Evolutionary conservation across 768 basidiomycete species (phyloP).

Genomic region (Exidia glandulosa): DNA sequence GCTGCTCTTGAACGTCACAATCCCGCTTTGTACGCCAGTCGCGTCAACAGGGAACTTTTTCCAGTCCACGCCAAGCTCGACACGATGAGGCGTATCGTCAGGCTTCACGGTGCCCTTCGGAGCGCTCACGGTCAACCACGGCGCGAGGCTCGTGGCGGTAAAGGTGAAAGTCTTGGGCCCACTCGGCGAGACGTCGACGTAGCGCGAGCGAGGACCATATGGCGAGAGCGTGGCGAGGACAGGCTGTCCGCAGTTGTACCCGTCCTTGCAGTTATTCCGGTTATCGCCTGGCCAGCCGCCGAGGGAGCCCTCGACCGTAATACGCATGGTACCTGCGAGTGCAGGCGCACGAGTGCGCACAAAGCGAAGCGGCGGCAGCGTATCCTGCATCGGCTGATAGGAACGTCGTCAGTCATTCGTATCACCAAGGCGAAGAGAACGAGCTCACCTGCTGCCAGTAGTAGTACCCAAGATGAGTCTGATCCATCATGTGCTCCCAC

Average conservation of each 20-base stretch:
- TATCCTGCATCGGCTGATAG: constrained; percentile 47
- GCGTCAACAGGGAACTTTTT: constrained; percentile 23
- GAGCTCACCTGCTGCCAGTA: constrained; percentile 46
- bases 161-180: constrained; percentile 49
- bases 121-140: constrained; percentile 43
- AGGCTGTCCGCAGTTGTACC: constrained; percentile 39
- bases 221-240: constrained; percentile 40
- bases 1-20: constrained; percentile 37
- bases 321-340: constrained; percentile 51
- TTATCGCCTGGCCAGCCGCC: constrained; percentile 68
- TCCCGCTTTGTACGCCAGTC: constrained; percentile 25
- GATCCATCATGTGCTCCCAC: constrained; percentile 48
- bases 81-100: constrained; percentile 36
- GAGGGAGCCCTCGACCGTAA: constrained; percentile 46
- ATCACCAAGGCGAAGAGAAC: not conserved
- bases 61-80: constrained; percentile 54
- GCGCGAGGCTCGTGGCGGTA: constrained; percentile 34
- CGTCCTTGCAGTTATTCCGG: constrained; percentile 38
- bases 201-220: constrained; percentile 43
- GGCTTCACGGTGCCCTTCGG: constrained; percentile 39
- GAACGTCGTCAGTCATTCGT: not conserved
- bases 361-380: constrained; percentile 43
- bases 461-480: constrained; percentile 54
- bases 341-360: constrained; percentile 46
- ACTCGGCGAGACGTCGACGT: constrained; percentile 51